Base-by-base conservation (phyloP, 768 basidiomycete species). In the Lactifluus subvellereus region DNA sequence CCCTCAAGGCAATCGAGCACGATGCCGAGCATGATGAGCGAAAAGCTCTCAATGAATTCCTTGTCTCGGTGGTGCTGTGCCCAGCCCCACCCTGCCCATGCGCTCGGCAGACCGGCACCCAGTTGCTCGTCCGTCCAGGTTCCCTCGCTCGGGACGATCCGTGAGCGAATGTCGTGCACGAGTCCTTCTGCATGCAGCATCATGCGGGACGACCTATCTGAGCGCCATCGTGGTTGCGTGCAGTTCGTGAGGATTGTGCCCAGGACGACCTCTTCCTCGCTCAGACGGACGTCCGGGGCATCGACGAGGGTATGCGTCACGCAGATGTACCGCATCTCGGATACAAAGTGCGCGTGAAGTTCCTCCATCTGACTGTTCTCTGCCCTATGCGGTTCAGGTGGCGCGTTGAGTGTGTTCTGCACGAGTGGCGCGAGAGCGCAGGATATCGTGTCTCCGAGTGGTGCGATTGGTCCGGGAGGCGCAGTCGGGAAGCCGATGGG, bases 11-110 rank as follows among this genome's bases (percentile, higher is more conserved):
- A 38, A 22, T 53, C 57, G 2, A 60, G 33, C 7, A 66, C 32
- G 52, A 56, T 40, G 1, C 54, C 48, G 5, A 66, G 53, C 27
- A 40, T 53, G n/a, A 59, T 16, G 5, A 59, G 43, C 1, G 55
- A 52, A 27, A 63, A 66, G 22, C 54, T 53, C 10, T 59, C 38
- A 2, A 59, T 59, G 22, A 30, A 62, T 7, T 55, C 54, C 32
- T 45, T 35, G 9, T 62, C 40, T 37, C 67, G 69, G 60, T 77
- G 75, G 48, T 75, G 69, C 30, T 79, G 75, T 61, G 42, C 54
- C 54, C 54, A 55, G 2, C n/a, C 16, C 54, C 54, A 43, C 42
- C 11, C 20, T 10, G 22, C 38, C 54, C 54, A 55, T 6, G 54
- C 54, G 16, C 6, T 27, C 18, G 18, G 42, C 54, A 43, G 43